phyloP scores from a whole-genome alignment of 1,284 basidiomycete genomes.

The Apiotrichum domesticum region DNA sequence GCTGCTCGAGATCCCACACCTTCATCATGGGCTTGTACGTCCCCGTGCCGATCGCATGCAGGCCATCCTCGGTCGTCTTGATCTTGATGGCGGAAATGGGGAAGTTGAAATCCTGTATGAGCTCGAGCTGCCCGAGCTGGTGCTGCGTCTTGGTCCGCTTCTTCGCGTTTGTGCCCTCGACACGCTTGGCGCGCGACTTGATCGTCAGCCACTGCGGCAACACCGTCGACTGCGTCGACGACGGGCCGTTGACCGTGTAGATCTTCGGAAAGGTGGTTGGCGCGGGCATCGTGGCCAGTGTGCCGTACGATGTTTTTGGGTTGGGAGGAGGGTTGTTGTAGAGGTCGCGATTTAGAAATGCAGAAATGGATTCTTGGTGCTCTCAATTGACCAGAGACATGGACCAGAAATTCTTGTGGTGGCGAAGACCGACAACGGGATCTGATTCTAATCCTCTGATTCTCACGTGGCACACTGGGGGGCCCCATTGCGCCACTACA shows the following conservation, averaged over 20 bases:
- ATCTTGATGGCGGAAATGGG: slow-evolving; percentile 92
- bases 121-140: slow-evolving; percentile 57
- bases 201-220: slow-evolving; percentile 82
- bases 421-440: too few species aligned
- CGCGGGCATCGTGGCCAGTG: slow-evolving; percentile 20
- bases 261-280: slow-evolving; percentile 57
- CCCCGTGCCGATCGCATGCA: slow-evolving; percentile 88
- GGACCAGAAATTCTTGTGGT: too few species aligned
- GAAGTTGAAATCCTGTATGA: slow-evolving; percentile 94
- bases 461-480: too few species aligned
- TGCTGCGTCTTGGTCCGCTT: slow-evolving; percentile 46
- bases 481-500: too few species aligned
- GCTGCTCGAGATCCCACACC: slow-evolving; percentile 89
- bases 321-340: background rate
- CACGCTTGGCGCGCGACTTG: slow-evolving; percentile 49
- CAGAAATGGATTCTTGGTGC: background rate
- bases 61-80: slow-evolving; percentile 84
- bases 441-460: too few species aligned
- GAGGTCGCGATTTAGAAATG: background rate
- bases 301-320: background rate
- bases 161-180: slow-evolving; percentile 25
- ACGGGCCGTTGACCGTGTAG: slow-evolving; percentile 83
- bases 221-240: slow-evolving; percentile 72
- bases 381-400: too few species aligned
- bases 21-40: slow-evolving; percentile 98